Evolutionary conservation across 331 rosid genomes (phyloP).

Genomic region (Cydonia oblonga): DNA sequence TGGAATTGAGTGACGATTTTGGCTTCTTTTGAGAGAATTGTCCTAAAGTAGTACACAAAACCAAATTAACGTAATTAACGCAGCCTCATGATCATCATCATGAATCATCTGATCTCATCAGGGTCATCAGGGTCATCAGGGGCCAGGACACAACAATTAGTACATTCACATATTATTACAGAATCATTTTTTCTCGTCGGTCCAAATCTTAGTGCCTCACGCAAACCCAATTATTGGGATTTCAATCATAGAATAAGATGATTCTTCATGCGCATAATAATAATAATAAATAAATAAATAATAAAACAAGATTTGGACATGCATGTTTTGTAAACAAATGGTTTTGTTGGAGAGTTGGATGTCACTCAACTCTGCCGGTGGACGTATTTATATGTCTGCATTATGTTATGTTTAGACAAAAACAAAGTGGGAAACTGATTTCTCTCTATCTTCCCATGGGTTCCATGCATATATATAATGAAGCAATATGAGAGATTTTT

Average conservation of each 20-base stretch:
- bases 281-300: not conserved
- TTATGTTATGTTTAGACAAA: not conserved
- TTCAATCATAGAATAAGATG: not conserved
- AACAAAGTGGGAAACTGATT: not conserved
- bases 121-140: not conserved
- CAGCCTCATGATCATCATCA: not conserved
- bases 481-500: not conserved
- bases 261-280: slow-evolving; percentile 2
- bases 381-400: slow-evolving; percentile 16
- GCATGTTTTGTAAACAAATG: not conserved
- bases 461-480: not conserved
- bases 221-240: slow-evolving; percentile 6
- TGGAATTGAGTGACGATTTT: slow-evolving; percentile 23
- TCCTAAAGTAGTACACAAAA: not conserved
- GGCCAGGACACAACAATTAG: not conserved
- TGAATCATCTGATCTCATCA: not conserved
- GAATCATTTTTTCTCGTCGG: slow-evolving; percentile 13
- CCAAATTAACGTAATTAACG: not conserved
- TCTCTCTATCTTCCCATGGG: not conserved
- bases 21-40: slow-evolving; percentile 30
- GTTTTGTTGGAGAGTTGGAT: slow-evolving; percentile 32
- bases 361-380: slow-evolving; percentile 40
- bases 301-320: not conserved
- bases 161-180: slow-evolving; percentile 21
- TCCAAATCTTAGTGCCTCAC: not conserved